phyloP scores from a whole-genome alignment of 192 early-diverging fungal genomes.

The Rhizophagus prolifer region DNA sequence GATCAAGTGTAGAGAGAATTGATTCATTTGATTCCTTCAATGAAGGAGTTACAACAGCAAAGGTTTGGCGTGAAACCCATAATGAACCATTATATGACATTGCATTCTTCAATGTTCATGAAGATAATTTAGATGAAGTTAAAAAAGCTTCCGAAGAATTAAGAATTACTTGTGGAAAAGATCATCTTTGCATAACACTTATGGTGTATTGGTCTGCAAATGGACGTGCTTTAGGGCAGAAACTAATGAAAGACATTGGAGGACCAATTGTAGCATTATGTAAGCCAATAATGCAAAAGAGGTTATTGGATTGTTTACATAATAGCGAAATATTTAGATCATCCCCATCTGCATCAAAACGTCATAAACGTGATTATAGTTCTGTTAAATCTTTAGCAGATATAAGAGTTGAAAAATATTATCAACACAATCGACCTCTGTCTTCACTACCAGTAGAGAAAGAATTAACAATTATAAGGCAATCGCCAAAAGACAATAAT shows the following conservation, averaged over 20 bases:
- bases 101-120: conserved; percentile 36
- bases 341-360: not conserved
- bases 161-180: conserved; percentile 26
- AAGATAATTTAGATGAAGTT: conserved; percentile 22
- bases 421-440: not conserved
- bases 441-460: not conserved
- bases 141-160: conserved; percentile 34
- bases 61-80: conserved; percentile 18
- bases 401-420: conserved; percentile 11
- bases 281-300: conserved; percentile 40
- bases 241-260: conserved; percentile 34
- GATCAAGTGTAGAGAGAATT: conserved; percentile 26
- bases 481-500: not conserved
- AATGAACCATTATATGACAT: conserved; percentile 36
- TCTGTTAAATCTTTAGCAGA: conserved; percentile 3
- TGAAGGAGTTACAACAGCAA: conserved; percentile 27
- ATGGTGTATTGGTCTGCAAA: conserved; percentile 38
- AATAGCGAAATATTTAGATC: conserved; percentile 20
- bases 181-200: conserved; percentile 35
- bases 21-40: conserved; percentile 30
- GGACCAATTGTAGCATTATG: conserved; percentile 29
- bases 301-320: conserved; percentile 38
- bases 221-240: conserved; percentile 39
- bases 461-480: not conserved
- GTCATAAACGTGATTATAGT: not conserved